phyloP scores from a whole-genome alignment of 306 rosid genomes.

The Medicago ruthenica region DNA sequence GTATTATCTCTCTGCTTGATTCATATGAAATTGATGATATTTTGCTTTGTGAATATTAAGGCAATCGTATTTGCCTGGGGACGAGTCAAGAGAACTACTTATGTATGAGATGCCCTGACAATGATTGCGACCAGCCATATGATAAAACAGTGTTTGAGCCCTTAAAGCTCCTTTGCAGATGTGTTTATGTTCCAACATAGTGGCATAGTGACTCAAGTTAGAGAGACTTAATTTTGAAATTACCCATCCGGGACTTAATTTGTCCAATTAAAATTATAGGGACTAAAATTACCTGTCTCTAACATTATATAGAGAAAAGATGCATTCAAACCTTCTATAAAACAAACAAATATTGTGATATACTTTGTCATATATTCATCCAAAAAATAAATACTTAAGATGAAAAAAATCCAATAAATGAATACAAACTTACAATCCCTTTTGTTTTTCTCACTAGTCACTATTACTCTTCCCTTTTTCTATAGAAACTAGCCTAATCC shows the following conservation, averaged over 20 bases:
- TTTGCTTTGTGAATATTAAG: no score
- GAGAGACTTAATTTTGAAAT: not conserved
- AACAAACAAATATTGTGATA: not conserved
- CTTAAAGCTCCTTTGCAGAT: no score
- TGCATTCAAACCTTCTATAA: not conserved
- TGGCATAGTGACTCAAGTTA: not conserved
- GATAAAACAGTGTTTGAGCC: no score
- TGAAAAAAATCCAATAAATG: not conserved
- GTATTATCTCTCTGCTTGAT: no score
- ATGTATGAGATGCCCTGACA: no score
- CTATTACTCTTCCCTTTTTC: constrained; percentile 21
- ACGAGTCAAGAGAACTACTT: no score
- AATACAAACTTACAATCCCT: constrained; percentile 12
- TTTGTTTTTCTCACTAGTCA: not conserved
- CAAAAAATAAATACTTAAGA: not conserved
- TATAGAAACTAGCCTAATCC: constrained; percentile 28
- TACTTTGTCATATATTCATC: not conserved
- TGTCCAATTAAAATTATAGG: no score
- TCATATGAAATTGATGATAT: no score
- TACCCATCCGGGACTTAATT: not conserved
- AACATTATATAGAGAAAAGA: not conserved
- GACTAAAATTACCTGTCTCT: not conserved
- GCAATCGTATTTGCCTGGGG: no score
- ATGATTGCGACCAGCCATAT: no score
- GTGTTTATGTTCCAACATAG: not conserved